Base-by-base conservation (phyloP, 2,329 filamentous ascomycete genomes). In the Fusarium drepaniforme region DNA sequence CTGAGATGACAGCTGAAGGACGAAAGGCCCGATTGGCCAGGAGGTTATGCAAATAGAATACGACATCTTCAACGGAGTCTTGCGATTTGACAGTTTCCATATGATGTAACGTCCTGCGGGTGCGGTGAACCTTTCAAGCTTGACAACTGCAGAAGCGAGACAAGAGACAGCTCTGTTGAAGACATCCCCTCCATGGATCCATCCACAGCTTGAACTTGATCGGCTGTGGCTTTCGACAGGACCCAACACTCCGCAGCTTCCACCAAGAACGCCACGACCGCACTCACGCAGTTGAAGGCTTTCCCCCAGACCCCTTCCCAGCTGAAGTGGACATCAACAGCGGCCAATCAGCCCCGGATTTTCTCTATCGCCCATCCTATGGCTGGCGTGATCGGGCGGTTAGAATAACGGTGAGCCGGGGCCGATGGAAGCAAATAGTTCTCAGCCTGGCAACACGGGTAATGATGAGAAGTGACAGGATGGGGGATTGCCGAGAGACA, bases 301-400 rank as follows among this genome's bases (percentile, higher is more conserved):
- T 30, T n/a, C 35, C 46, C 18, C 15, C 60, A 15, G 56, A 62
- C 53, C 25, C 51, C 53, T 69, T 60, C 38, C 28, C n/a, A 76
- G 73, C 64, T 74, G 64, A 72, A 68, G 42, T 49, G 33, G 62
- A 60, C 60, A 37, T 25, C n/a, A 8, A 40, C 25, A 56, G 35
- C 51, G 12, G 28, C 66, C 33, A 70, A 66, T 66, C 44, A 60
- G 51, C n/a, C 30, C 44, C 38, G 49, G 33, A 13, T 21, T 35
- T 51, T 60, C 44, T n/a, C 38, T 35, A 68, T 64, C 42, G 53
- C 37, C 38, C 38, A 53, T 49, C 15, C 21, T 33, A 11, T 40
- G 16, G 35, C 35, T 23, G 23, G 65, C 44, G 61, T 28, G 37
- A 63, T 25, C 46, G 42, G 35, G 28, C 59, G 53, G 58, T 33